phyloP scores from a whole-genome alignment of 306 rosid genomes.

The Quercus dentata region DNA sequence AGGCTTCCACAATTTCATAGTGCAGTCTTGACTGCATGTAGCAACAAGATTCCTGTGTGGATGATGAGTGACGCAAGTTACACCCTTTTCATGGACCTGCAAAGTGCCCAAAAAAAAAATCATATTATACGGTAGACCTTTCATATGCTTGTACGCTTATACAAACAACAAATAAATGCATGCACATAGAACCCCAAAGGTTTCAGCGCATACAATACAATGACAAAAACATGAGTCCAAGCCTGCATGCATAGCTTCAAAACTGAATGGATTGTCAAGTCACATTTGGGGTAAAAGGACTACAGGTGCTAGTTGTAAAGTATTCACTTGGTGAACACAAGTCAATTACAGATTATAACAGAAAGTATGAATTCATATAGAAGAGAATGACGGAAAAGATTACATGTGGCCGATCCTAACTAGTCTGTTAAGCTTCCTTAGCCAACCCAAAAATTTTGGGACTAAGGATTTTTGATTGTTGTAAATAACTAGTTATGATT shows the following conservation, averaged over 20 bases:
- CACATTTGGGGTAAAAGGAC: neutral
- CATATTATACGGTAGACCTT: neutral
- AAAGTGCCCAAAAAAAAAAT: neutral
- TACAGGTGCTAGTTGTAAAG: neutral
- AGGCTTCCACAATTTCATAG: conserved; percentile 97
- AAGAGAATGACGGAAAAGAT: no score
- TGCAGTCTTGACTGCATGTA: conserved; percentile 81
- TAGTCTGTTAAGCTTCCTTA: no score
- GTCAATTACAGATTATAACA: no score
- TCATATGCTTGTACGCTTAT: neutral
- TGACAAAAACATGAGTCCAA: neutral
- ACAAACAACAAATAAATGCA: neutral
- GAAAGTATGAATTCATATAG: no score
- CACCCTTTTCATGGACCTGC: conserved; percentile 97
- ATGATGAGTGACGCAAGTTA: conserved; percentile 87
- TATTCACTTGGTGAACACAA: no score
- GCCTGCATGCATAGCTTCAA: neutral
- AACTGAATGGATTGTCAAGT: neutral
- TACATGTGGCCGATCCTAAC: no score
- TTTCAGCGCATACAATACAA: neutral
- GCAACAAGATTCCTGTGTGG: conserved; percentile 97
- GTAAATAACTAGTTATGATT: neutral
- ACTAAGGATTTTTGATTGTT: no score
- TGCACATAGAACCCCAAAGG: no score
- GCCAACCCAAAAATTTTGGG: no score